Evolutionary conservation across 176 grass and related monocot species (phyloP).

Genomic region (Oryza australiensis): DNA sequence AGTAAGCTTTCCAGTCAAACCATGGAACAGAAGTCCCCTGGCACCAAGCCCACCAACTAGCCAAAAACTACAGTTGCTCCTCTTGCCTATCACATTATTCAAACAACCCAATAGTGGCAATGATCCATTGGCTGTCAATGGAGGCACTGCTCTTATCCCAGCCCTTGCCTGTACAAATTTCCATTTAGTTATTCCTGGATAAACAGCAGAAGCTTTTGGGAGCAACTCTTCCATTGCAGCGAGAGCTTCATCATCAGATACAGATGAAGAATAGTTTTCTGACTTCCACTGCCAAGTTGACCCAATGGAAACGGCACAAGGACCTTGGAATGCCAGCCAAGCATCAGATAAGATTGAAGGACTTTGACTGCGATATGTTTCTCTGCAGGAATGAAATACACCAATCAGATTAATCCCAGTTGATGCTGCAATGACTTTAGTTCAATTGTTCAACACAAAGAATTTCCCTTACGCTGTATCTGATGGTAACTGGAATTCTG

Average conservation of each 20-base stretch:
- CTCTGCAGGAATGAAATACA: conserved; percentile 44
- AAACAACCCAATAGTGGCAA: conserved; percentile 80
- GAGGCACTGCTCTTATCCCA: conserved; percentile 87
- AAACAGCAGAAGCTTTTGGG: conserved; percentile 72
- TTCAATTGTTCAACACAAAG: conserved; percentile 3
- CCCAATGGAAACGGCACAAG: conserved; percentile 57
- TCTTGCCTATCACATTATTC: conserved; percentile 54
- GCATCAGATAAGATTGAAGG: conserved; percentile 88
- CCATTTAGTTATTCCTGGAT: conserved; percentile 84
- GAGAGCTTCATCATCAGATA: conserved; percentile 69
- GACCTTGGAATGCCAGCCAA: conserved; percentile 88
- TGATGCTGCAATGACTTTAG: background rate
- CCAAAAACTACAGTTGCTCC: conserved; percentile 63
- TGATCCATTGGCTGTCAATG: conserved; percentile 73
- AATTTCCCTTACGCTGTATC: conserved; percentile 46
- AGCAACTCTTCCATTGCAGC: conserved; percentile 65
- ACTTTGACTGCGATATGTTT: conserved; percentile 59
- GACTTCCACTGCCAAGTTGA: conserved; percentile 96
- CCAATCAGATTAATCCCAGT: conserved; percentile 14
- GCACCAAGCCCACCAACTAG: conserved; percentile 87
- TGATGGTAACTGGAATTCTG: conserved; percentile 67
- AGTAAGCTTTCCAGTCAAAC: conserved; percentile 81
- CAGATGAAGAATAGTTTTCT: conserved; percentile 49
- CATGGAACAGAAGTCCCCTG: conserved; percentile 92
- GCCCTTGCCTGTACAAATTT: conserved; percentile 63